Percentiles rank a stretch among this genome's conserved stretches.
Evolutionary conservation across 192 early-diverging fungal genomes (phyloP).

Genomic region (Helicostylum pulchrum): DNA sequence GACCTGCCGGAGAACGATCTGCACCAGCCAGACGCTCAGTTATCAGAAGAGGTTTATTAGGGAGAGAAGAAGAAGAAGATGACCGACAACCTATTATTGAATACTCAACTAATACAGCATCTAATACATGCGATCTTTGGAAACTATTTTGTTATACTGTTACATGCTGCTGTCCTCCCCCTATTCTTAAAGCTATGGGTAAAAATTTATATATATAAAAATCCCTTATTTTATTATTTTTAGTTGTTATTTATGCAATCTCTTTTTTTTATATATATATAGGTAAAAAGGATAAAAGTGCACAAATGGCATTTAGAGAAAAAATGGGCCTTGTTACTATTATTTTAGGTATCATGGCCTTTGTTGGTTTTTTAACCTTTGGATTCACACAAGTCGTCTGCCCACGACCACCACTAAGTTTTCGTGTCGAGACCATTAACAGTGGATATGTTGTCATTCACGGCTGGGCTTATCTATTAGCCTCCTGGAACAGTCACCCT

Average conservation of each 20-base stretch:
- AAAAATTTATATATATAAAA: constrained; percentile 2
- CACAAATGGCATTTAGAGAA: constrained; percentile 87
- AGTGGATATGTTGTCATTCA: constrained; percentile 52
- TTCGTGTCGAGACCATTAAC: constrained; percentile 36
- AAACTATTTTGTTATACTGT: constrained; percentile 44
- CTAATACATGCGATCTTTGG: constrained; percentile 32
- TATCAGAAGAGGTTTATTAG: constrained; percentile 21
- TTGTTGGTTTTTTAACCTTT: constrained; percentile 85
- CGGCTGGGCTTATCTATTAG: constrained; percentile 65
- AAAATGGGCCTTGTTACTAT: constrained; percentile 85
- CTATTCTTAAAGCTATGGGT: constrained; percentile 42
- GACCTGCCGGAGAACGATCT: constrained; percentile 1
- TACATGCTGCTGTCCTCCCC: constrained; percentile 49
- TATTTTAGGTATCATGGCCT: constrained; percentile 68
- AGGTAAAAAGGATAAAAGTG: constrained; percentile 58
- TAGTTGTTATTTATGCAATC: not conserved
- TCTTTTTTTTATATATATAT: not conserved
- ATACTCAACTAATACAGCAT: constrained; percentile 13
- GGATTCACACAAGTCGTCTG: constrained; percentile 72
- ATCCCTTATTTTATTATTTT: not conserved
- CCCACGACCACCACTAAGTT: constrained; percentile 34
- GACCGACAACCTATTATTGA: constrained; percentile 7
- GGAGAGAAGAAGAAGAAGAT: constrained; percentile 19
- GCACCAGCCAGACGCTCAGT: constrained; percentile 9
- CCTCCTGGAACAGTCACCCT: constrained; percentile 26